A percentile compares a stretch with the other conserved stretches of the same genome.
These are phyloP conservation scores for Wickerhamomyces rabaulensis DNA, from an alignment of 805 yeast species.

Conservation along the genomic window DNA sequence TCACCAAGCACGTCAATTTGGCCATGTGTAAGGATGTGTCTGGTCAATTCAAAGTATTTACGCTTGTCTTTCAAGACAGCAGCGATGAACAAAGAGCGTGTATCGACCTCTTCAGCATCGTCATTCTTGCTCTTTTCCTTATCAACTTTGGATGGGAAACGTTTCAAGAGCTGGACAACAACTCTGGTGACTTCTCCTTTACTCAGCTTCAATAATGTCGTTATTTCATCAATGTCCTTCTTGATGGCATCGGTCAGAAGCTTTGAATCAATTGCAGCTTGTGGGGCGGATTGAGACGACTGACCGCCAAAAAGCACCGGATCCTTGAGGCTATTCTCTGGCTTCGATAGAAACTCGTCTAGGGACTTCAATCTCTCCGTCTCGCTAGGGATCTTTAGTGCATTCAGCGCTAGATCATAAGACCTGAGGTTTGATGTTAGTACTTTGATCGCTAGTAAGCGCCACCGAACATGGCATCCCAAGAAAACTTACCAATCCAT, in stretches of 20 bases:
- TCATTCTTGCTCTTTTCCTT: neutral
- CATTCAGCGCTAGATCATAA: slow-evolving; percentile 20
- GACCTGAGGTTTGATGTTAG: slow-evolving; percentile 17
- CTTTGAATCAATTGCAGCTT: neutral
- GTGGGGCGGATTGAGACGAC: neutral
- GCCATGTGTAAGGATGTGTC: slow-evolving; percentile 23
- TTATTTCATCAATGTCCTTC: slow-evolving; percentile 35
- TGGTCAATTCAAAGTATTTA: slow-evolving; percentile 37
- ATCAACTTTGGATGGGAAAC: slow-evolving; percentile 26
- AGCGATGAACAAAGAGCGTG: slow-evolving; percentile 26
- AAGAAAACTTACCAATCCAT: neutral
- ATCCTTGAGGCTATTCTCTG: slow-evolving; percentile 7
- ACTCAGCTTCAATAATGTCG: slow-evolving; percentile 35
- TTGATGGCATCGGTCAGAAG: slow-evolving; percentile 22
- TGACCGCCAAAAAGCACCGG: slow-evolving; percentile 7
- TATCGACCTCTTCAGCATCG: slow-evolving; percentile 6
- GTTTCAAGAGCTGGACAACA: slow-evolving; percentile 34
- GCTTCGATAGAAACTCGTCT: slow-evolving; percentile 13
- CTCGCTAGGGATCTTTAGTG: slow-evolving; percentile 12
- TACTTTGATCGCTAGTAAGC: neutral
- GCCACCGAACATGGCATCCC: neutral
- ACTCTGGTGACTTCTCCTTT: slow-evolving; percentile 44
- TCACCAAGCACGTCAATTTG: slow-evolving; percentile 20
- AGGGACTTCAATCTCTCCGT: slow-evolving; percentile 13
- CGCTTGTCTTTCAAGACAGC: slow-evolving; percentile 49